Evolutionary conservation across 2,329 filamentous ascomycete species (phyloP).

Genomic region (Fusarium protoensiforme): DNA sequence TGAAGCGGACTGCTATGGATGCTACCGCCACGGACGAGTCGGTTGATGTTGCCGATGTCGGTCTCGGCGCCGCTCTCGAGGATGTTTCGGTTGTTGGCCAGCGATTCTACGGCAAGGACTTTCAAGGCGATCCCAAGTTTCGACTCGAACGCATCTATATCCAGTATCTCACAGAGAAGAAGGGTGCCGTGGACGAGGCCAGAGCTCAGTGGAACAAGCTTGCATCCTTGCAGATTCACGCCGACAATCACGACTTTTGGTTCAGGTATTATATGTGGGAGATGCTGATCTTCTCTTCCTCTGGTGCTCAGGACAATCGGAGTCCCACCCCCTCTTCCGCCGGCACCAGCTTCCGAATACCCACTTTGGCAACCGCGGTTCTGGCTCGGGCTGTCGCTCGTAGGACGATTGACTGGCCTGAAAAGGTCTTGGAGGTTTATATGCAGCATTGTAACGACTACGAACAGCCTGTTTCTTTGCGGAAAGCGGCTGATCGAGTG

Average conservation of each 20-base stretch:
- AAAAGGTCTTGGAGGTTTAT: constrained; percentile 79
- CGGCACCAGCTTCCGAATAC: constrained; percentile 67
- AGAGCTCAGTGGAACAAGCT: constrained; percentile 82
- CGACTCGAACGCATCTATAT: constrained; percentile 92
- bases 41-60: constrained; percentile 89
- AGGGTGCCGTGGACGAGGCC: constrained; percentile 80
- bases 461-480: constrained; percentile 80
- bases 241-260: constrained; percentile 93
- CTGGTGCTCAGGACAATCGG: constrained; percentile 54
- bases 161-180: constrained; percentile 88
- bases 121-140: constrained; percentile 88
- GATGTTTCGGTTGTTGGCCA: constrained; percentile 85
- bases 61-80: constrained; percentile 85
- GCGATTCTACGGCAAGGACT: constrained; percentile 76
- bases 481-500: constrained; percentile 78
- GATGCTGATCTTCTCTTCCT: constrained; percentile 71
- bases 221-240: constrained; percentile 69
- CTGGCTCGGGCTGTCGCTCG: constrained; percentile 75
- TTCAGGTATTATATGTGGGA: constrained; percentile 93
- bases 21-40: constrained; percentile 82
- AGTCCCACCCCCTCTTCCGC: constrained; percentile 62
- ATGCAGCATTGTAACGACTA: constrained; percentile 89
- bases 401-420: constrained; percentile 78
- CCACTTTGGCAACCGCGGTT: constrained; percentile 79
- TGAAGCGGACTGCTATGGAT: constrained; percentile 86